These are phyloP conservation scores for Cyclanthera cordifolia DNA, from an alignment of 306 rosid species.

Conservation along the genomic window DNA sequence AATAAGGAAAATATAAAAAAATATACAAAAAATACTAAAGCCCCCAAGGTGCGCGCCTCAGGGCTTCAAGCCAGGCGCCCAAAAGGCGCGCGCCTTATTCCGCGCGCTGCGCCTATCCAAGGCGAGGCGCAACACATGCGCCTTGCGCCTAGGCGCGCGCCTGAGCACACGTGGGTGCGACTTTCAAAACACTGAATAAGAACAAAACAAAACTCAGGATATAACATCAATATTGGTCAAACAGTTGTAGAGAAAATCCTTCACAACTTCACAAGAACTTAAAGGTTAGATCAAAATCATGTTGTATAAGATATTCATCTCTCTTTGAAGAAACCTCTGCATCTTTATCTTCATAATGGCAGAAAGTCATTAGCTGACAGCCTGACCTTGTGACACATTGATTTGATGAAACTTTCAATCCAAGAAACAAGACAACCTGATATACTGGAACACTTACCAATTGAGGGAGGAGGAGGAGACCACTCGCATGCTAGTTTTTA, in stretches of 20 bases:
- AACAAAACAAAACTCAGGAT: too few species aligned
- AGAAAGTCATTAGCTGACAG: neutral
- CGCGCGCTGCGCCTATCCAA: too few species aligned
- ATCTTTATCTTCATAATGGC: neutral
- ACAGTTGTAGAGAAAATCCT: neutral
- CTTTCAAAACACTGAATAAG: too few species aligned
- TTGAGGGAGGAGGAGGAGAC: conserved; percentile 43
- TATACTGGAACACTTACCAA: conserved; percentile 33
- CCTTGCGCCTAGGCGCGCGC: too few species aligned
- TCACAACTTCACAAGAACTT: conserved; percentile 1
- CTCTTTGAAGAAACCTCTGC: neutral
- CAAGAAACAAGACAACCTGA: neutral
- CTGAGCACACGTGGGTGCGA: too few species aligned
- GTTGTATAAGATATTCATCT: neutral
- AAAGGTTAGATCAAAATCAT: neutral
- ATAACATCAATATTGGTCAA: neutral
- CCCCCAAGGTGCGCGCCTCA: too few species aligned
- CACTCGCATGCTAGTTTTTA: conserved; percentile 66
- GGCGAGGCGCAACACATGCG: too few species aligned
- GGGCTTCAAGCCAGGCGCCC: too few species aligned
- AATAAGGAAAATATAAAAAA: too few species aligned
- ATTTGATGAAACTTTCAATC: neutral
- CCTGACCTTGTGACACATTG: neutral
- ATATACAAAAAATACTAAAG: too few species aligned
- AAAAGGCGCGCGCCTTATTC: too few species aligned